Evolutionary conservation across 345 rosid genomes (phyloP).

Genomic region (Bruguiera sexangula): DNA sequence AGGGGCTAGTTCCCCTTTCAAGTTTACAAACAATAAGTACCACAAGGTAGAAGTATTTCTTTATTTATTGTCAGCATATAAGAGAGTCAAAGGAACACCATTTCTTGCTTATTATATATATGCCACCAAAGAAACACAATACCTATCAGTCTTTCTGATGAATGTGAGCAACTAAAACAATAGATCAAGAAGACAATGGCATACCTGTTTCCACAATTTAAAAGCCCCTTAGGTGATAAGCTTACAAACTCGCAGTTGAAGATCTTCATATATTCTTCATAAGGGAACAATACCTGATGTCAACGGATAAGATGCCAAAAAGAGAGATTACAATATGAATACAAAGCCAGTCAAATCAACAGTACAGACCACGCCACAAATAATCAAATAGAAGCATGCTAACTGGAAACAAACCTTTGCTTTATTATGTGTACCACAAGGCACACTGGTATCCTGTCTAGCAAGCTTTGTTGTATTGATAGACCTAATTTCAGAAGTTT

Average conservation of each 20-base stretch:
- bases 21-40: too few species aligned
- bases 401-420: constrained; percentile 41
- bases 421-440: constrained; percentile 37
- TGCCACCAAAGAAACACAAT: not conserved
- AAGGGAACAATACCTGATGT: constrained; percentile 64
- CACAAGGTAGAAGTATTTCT: too few species aligned
- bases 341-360: constrained; percentile 4
- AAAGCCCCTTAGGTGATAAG: constrained; percentile 76
- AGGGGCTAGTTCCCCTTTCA: too few species aligned
- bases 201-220: constrained; percentile 85
- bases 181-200: constrained; percentile 11
- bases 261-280: constrained; percentile 67
- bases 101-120: too few species aligned
- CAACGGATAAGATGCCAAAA: constrained; percentile 6
- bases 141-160: not conserved
- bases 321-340: constrained; percentile 7
- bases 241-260: constrained; percentile 58
- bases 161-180: not conserved
- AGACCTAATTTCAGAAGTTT: constrained; percentile 26
- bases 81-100: too few species aligned
- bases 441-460: constrained; percentile 25
- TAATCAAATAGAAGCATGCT: constrained; percentile 3
- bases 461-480: constrained; percentile 36
- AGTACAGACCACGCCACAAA: not conserved
- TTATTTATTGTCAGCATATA: too few species aligned